A percentile compares a stretch with the other conserved stretches of the same genome.
Evolutionary conservation across 1,139 yeast species (phyloP).

Genomic region (Sugiyamaella pinicola): DNA sequence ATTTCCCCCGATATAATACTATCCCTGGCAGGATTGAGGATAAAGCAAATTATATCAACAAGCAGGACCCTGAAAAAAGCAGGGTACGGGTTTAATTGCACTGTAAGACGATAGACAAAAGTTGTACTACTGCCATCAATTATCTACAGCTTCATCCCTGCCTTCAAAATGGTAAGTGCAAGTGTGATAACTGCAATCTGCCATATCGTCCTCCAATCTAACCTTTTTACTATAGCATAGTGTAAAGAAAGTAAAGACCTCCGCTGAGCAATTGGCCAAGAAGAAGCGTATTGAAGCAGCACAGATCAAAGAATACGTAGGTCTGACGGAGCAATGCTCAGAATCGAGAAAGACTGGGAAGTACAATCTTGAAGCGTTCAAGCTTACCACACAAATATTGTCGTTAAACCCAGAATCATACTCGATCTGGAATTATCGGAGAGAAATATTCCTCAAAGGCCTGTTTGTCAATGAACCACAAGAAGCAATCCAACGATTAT

Average conservation of each 20-base stretch:
- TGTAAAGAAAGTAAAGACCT: slow-evolving; percentile 59
- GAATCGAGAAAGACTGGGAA: slow-evolving; percentile 22
- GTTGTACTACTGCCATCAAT: no score
- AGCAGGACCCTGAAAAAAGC: no score
- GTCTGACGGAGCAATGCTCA: slow-evolving; percentile 44
- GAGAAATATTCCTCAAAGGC: slow-evolving; percentile 59
- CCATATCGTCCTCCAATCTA: not conserved
- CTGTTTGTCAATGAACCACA: slow-evolving; percentile 36
- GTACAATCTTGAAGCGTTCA: slow-evolving; percentile 51
- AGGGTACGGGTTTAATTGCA: no score
- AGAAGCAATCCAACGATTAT: slow-evolving; percentile 43
- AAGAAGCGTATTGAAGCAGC: slow-evolving; percentile 52
- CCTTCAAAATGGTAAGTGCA: slow-evolving; percentile 8
- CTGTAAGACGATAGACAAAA: no score
- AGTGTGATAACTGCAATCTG: not conserved
- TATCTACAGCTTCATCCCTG: not conserved
- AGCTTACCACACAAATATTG: slow-evolving; percentile 59
- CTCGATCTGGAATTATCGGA: slow-evolving; percentile 86
- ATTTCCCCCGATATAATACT: no score
- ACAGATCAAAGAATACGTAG: slow-evolving; percentile 59
- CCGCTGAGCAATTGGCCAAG: slow-evolving; percentile 55
- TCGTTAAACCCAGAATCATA: slow-evolving; percentile 81
- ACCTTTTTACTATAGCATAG: slow-evolving; percentile 56
- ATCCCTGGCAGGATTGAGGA: no score
- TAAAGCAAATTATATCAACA: no score